phyloP scores from a whole-genome alignment of 768 basidiomycete genomes.

The Ephemerocybe angulata region DNA sequence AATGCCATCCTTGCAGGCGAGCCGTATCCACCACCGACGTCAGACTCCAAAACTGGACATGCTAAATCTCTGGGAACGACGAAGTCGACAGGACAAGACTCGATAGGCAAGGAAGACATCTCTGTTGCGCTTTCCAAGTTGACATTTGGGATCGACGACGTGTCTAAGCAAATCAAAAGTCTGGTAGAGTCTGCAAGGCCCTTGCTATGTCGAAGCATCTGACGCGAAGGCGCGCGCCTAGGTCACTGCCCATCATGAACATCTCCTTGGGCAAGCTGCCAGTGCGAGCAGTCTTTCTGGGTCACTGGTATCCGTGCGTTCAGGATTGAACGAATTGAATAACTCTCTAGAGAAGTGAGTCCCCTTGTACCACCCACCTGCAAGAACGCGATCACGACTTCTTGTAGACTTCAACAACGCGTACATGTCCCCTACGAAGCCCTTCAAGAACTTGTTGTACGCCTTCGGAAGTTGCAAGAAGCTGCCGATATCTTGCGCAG shows the following conservation, averaged over 20 bases:
- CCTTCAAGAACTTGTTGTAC: constrained; percentile 64
- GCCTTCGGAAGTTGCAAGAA: constrained; percentile 76
- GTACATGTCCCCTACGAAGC: constrained; percentile 81
- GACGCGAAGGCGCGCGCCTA: constrained; percentile 25
- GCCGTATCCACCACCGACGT: constrained; percentile 48
- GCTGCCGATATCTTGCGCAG: constrained; percentile 83
- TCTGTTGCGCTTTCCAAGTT: constrained; percentile 87
- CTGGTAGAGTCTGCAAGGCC: constrained; percentile 45
- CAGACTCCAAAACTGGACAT: constrained; percentile 28
- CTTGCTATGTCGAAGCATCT: constrained; percentile 23
- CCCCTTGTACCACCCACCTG: constrained; percentile 2
- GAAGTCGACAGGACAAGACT: constrained; percentile 43
- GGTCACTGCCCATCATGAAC: constrained; percentile 83
- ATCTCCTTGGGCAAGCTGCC: constrained; percentile 78
- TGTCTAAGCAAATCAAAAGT: constrained; percentile 83
- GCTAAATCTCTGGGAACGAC: constrained; percentile 24
- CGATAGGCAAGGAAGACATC: constrained; percentile 76
- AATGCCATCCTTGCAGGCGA: constrained; percentile 87
- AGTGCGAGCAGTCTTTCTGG: constrained; percentile 67
- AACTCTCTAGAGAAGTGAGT: constrained; percentile 72
- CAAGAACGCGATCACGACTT: constrained; percentile 17
- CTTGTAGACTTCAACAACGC: constrained; percentile 71
- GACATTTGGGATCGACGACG: constrained; percentile 85
- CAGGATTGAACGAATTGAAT: constrained; percentile 72
- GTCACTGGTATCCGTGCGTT: constrained; percentile 61